phyloP scores from a whole-genome alignment of 2,329 filamentous ascomycete species.

The Cercospora sp. region DNA sequence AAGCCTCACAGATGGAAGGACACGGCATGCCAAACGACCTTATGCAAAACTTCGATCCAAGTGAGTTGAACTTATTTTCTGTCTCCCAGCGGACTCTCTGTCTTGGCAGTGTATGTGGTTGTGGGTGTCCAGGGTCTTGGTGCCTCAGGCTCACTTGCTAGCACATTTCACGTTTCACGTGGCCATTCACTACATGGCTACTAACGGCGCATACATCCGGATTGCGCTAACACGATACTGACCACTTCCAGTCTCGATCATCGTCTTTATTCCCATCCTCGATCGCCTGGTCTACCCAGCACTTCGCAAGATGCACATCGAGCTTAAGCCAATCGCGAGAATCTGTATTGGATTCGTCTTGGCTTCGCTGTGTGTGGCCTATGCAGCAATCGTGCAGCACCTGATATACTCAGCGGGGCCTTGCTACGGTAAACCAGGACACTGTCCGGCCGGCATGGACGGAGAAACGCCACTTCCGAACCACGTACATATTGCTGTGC shows the following conservation, averaged over 20 bases:
- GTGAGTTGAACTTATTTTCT: neutral
- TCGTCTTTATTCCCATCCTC: conserved; percentile 50
- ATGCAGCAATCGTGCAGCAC: conserved; percentile 59
- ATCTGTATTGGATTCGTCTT: conserved; percentile 56
- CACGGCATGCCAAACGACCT: conserved; percentile 52
- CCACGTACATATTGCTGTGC: conserved; percentile 47
- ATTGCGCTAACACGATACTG: neutral
- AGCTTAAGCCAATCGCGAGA: conserved; percentile 53
- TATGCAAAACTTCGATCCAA: conserved; percentile 51
- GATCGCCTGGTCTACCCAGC: conserved; percentile 50
- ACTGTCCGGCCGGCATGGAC: conserved; percentile 40
- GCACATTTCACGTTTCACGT: no score
- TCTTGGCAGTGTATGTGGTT: neutral
- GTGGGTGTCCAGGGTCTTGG: no score
- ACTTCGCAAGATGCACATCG: conserved; percentile 45
- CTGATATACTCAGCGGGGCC: conserved; percentile 56
- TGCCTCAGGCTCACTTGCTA: neutral
- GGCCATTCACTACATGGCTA: neutral
- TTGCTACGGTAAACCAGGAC: conserved; percentile 51
- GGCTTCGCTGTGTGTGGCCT: conserved; percentile 55
- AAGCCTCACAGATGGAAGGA: conserved; percentile 49
- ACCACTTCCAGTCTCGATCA: conserved; percentile 40
- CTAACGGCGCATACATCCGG: neutral
- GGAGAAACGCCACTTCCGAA: conserved; percentile 42
- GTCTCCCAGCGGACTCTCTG: no score